Percentiles rank a stretch among this genome's conserved stretches.
phyloP scores from a whole-genome alignment of 805 yeast species.

The Ogataea trehalophila region DNA sequence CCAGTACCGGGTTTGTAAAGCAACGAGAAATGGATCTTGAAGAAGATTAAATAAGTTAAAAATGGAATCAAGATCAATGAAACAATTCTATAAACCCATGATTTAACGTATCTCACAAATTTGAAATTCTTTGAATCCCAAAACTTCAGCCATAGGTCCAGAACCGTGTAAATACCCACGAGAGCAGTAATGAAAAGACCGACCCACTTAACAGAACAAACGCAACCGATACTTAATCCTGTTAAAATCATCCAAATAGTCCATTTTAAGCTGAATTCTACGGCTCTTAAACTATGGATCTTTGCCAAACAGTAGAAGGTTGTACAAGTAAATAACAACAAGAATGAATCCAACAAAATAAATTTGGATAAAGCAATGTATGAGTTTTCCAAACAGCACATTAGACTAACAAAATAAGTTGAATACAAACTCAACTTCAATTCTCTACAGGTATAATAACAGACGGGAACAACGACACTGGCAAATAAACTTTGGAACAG shows the following conservation, averaged over 20 bases:
- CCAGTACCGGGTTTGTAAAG: constrained; percentile 86
- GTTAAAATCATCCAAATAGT: constrained; percentile 52
- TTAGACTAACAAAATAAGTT: constrained; percentile 54
- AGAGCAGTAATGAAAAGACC: constrained; percentile 82
- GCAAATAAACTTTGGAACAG: constrained; percentile 66
- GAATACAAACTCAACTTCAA: constrained; percentile 48
- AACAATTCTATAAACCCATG: constrained; percentile 69
- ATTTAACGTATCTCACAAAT: constrained; percentile 42
- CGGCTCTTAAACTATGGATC: constrained; percentile 42
- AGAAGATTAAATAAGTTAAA: constrained; percentile 61
- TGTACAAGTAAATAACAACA: constrained; percentile 68
- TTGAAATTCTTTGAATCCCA: constrained; percentile 53
- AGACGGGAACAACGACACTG: constrained; percentile 61
- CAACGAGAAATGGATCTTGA: constrained; percentile 75
- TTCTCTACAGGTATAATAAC: constrained; percentile 63
- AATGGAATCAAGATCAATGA: constrained; percentile 70
- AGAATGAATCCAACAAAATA: constrained; percentile 71
- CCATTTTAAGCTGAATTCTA: constrained; percentile 39
- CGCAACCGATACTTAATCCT: constrained; percentile 75
- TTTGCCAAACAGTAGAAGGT: constrained; percentile 59
- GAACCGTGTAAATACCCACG: constrained; percentile 84
- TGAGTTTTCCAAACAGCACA: constrained; percentile 64
- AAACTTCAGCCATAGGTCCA: constrained; percentile 88
- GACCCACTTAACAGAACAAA: constrained; percentile 83
- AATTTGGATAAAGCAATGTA: constrained; percentile 70